Conservation (phyloP, 176 grass and related monocot species). For the Aegilops longissima region DNA sequence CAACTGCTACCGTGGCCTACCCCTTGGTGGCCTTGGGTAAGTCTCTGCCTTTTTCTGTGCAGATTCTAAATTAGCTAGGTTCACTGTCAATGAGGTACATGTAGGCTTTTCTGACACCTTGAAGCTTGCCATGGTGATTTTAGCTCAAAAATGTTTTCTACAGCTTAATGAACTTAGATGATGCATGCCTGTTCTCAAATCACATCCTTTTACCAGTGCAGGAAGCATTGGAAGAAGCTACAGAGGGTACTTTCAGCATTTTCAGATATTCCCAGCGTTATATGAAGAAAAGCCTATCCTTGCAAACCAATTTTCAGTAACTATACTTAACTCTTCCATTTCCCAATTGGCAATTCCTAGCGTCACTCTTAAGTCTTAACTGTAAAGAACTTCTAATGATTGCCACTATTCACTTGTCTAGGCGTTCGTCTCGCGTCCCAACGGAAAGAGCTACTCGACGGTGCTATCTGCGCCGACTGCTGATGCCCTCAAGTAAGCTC, state of each 20-base stretch:
- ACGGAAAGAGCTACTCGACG: constrained; percentile 65
- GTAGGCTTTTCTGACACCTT: background rate
- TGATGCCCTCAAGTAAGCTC: constrained; percentile 57
- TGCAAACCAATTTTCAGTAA: constrained; percentile 96
- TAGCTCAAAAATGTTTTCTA: background rate
- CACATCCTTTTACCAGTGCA: constrained; percentile 37
- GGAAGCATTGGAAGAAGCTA: constrained; percentile 97
- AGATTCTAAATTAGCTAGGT: background rate
- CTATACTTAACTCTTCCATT: background rate
- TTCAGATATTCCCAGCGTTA: constrained; percentile 75
- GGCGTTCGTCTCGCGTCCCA: constrained; percentile 68
- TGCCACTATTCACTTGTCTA: constrained; percentile 27
- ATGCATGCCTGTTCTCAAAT: constrained; percentile 2
- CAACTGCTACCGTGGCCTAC: constrained; percentile 60
- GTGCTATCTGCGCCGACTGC: constrained; percentile 60
- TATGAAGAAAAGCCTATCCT: constrained; percentile 73
- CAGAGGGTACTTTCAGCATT: constrained; percentile 91
- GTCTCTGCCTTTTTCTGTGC: too few relatives aligned
- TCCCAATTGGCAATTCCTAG: background rate
- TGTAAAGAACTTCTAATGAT: background rate
- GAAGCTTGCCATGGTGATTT: background rate
- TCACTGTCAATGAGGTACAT: background rate
- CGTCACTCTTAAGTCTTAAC: background rate
- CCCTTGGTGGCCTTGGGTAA: constrained; percentile 80
- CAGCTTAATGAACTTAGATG: constrained; percentile 2